Base-by-base conservation (phyloP, 768 basidiomycete species). In the Fibroporia radiculosa region DNA sequence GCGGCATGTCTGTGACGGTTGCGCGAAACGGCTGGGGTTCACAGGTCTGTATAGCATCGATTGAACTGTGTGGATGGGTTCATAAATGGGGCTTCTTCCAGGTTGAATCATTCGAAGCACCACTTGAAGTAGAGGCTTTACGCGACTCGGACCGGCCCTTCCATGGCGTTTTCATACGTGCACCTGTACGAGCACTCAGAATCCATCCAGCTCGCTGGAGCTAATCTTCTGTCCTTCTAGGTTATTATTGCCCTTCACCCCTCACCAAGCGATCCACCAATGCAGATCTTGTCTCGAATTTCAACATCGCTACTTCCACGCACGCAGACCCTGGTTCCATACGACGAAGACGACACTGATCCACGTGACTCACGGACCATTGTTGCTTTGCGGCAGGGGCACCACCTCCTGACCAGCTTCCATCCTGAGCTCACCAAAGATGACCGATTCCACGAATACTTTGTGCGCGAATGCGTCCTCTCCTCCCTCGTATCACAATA, bases 11-110 rank as follows among this genome's bases (percentile, higher is more conserved):
- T 3, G 73, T 95, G 49, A 78, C 77, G 4, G 82, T 93, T 25
- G 82, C 77, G 42, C 75, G 93, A 49, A 98, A 98, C 55, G 88
- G 91, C 3, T 98, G 87, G 79, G 93, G 93, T n/a, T 78, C 88
- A 3, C 90, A 88, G 74, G 92, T 90, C 55, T 50, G 63, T 18
- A n/a, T 48, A 24, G 22, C 22, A 6, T 31, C 24, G n/a, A n/a
- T n/a, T n/a, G n/a, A n/a, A n/a, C n/a, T n/a, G n/a, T n/a, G n/a
- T n/a, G n/a, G 7, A 6, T 22, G 1, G 8, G 12, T 45, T 37
- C 8, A 26, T 38, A 24, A 19, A 34, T n/a, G n/a, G 44, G 13
- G 36, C 4, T 19, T 16, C 34, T 8, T 18, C 31, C 60, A 96
- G 83, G 71, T 92, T 3, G 93, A 95, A 58, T 95, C 91, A 3